These are phyloP conservation scores for Fusarium sororula DNA, from an alignment of 2,329 filamentous ascomycete genomes.

Conservation along the genomic window DNA sequence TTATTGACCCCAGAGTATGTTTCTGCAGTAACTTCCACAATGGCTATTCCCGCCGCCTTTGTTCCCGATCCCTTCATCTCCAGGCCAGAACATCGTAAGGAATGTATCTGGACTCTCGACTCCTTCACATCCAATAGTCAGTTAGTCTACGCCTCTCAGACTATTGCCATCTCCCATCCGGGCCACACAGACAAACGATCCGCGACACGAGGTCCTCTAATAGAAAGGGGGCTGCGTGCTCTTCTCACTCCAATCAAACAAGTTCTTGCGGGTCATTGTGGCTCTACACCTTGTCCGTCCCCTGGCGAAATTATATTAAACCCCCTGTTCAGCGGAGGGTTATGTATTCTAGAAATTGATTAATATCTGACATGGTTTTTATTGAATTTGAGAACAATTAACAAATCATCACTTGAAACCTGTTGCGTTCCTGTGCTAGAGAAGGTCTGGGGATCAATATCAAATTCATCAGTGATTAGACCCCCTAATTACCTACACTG, in stretches of 20 bases:
- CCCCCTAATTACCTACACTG: background rate
- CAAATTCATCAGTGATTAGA: background rate
- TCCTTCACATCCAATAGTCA: background rate
- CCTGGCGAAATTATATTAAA: slow-evolving; percentile 40
- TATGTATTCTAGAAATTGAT: slow-evolving; percentile 17
- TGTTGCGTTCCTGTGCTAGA: background rate
- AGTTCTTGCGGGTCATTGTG: slow-evolving; percentile 34
- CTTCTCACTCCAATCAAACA: slow-evolving; percentile 30
- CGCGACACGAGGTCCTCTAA: slow-evolving; percentile 39
- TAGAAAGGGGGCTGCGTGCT: slow-evolving; percentile 31
- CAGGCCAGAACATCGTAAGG: background rate
- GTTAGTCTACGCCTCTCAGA: slow-evolving; percentile 4
- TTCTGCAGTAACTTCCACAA: background rate
- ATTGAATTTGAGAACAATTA: background rate
- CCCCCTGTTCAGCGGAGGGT: slow-evolving; percentile 9
- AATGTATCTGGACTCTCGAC: background rate
- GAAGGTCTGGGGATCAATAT: background rate
- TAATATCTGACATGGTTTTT: background rate
- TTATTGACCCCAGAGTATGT: background rate
- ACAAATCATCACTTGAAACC: background rate
- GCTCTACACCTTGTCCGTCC: slow-evolving; percentile 40
- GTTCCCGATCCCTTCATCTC: background rate
- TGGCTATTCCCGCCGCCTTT: background rate
- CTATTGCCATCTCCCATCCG: slow-evolving; percentile 4
- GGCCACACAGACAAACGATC: slow-evolving; percentile 35